Evolutionary conservation across 345 rosid genomes (phyloP), one percentile per base, ranked within the genome.

Genomic region (Theobroma cacao): DNA sequence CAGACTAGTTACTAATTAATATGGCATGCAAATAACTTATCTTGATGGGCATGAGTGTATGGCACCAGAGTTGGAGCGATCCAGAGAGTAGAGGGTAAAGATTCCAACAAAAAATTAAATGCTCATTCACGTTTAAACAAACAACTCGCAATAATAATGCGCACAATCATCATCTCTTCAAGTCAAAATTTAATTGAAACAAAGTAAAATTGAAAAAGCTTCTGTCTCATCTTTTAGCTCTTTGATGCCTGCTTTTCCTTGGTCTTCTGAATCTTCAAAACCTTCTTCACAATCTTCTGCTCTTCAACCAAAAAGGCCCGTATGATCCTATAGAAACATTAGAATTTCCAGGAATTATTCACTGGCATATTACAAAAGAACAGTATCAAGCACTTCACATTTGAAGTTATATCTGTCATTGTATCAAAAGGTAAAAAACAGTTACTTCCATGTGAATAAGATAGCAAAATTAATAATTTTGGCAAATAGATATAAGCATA

Each of bases 231-330:
- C 66, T 70, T 70, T 47, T 75, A 56, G 52, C 24, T 28, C 55
- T 62, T 75, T 43, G 55, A 60, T 56, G 55, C 18, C 17, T 13
- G 31, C 36, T 75, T 59, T 75, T 75, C 58, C 52, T 72, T 72
- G 48, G 77, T 3, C 48, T 75, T 75, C 2, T 75, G 67, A 75
- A 60, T 75, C 40, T 56, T 75, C 40, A 43, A 75, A 59, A 83
- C 83, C 76, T 83, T 80, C 80, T 83, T 83, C 74, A 80, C 83
- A 61, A 83, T 83, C 83, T 83, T 83, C 68, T 83, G 83, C 66
- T 83, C 83, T 68, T 83, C 86, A 45, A 83, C 86, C 81, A 80
- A 50, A 63, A 83, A 83, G 36, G 86, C 86, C 4, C 81, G 72
- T 13, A 83, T 75, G 20, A 83, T 80, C 80, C 85, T 79, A 41